Evolutionary conservation across 2,329 filamentous ascomycete species (phyloP), one percentile per base, ranked within the genome.

Genomic region (Claviceps africana): DNA sequence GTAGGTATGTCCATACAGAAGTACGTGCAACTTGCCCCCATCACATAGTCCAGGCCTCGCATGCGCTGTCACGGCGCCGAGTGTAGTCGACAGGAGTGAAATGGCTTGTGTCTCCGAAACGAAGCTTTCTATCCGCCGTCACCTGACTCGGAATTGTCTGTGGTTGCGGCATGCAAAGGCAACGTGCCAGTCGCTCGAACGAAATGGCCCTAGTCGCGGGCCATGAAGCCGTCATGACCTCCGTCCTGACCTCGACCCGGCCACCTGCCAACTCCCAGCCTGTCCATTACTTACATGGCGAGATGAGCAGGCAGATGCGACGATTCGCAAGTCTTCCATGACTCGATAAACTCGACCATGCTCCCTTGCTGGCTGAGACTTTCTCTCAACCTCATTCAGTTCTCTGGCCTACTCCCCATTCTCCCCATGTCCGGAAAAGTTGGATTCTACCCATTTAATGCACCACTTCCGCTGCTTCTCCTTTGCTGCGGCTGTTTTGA

Each of bases 311-410:
- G 53, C 46, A 48, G 25, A 37, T 15, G 35, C 15, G 17, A n/a
- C 35, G 35, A 37, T n/a, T n/a, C 35, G 15, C 17, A 37, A n/a
- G 15, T 22, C 44, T 53, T 49, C n/a, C 48, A 55, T 57, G 58
- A 57, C 59, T 54, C 56, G 57, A 58, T 53, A 52, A 54, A 42
- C 51, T 62, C 6, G 15, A 5, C 35, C 17, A 37, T 15, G 17
- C 35, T 37, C 17, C 17, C 17, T n/a, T 37, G 56, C 56, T 28
- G 57, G 54, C 51, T 63, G 61, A 63, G 57, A 62, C 61, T 54
- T 55, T 46, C 48, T 44, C 42, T 10, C 37, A 47, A 35, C 46
- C 49, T 51, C 47, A 51, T 40, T 43, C 48, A 50, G 43, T 28
- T 42, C n/a, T 47, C 39, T n/a, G 33, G 46, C 45, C 25, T 25